These are phyloP conservation scores for Orobanche coerulescens DNA, from an alignment of 257 asterid species.

Conservation along the genomic window DNA sequence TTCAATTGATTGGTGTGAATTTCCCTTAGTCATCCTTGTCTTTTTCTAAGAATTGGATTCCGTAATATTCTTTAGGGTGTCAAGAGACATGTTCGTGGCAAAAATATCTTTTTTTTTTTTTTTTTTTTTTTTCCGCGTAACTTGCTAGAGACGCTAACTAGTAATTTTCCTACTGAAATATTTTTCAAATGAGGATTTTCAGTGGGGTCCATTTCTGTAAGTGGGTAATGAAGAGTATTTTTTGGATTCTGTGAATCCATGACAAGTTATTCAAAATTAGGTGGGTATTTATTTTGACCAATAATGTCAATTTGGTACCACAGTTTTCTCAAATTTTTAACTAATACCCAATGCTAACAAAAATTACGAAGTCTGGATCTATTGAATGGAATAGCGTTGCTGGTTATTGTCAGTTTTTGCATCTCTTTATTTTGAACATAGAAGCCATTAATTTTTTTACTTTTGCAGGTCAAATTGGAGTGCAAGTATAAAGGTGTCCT, in stretches of 20 bases:
- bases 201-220: not conserved
- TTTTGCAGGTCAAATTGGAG: constrained; percentile 68
- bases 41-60: too few species aligned
- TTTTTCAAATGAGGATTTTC: not conserved
- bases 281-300: too few species aligned
- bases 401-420: constrained; percentile 5
- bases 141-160: too few species aligned
- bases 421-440: not conserved
- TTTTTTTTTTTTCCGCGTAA: too few species aligned
- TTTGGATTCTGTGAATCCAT: not conserved
- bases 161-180: not conserved
- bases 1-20: too few species aligned
- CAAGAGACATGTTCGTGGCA: too few species aligned
- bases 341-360: not conserved
- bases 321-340: not conserved
- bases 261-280: not conserved
- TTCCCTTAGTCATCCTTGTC: too few species aligned
- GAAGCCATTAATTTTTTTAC: not conserved
- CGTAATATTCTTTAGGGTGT: too few species aligned
- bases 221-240: not conserved
- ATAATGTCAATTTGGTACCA: not conserved
- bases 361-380: not conserved
- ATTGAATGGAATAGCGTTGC: not conserved
- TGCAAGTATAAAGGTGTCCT: constrained; percentile 77
- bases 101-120: too few species aligned